Base-by-base conservation (phyloP, 768 basidiomycete species). In the Phanerochaete sordida region DNA sequence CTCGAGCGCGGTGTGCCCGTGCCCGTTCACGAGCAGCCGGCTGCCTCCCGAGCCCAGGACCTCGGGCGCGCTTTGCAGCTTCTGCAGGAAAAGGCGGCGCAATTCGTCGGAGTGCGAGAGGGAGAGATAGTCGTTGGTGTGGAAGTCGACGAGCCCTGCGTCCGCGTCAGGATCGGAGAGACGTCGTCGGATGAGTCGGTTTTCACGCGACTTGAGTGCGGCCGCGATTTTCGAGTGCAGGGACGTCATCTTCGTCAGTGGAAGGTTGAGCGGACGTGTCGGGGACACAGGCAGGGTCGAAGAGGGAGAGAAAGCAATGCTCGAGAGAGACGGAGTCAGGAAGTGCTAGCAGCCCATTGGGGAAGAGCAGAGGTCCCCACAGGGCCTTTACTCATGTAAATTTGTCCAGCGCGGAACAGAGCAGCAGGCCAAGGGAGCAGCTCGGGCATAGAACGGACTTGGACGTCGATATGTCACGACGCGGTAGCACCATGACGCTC, bases 41-140 rank as follows among this genome's bases (percentile, higher is more conserved):
- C 93, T 96, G 15, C 93, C 94, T 0, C 93, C 87, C 1, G 95
- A 91, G 19, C 95, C 95, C 27, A 95, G 81, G 49, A 95, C 79
- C 24, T 80, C 74, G n/a, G 80, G 83, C 0, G 81, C 76, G 0
- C 57, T 52, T 2, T 71, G 64, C 13, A 91, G 79, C 56, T 82
- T 80, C 2, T 66, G 31, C 33, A 95, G 79, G 67, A 93, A 89
- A 9, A 73, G 75, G 0, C 70, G 56, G 28, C 88, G 86, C 13
- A 95, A 79, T 21, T 65, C 62, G 1, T 78, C 66, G 2, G 86
- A 91, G 21, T 76, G 71, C 1, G 93, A 77, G 26, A 97, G 80
- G 0, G 93, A 93, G 56, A 97, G 88, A 73, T 95, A 97, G 73
- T 97, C 93, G 72, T 96, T 97, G 2, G 93, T 90, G n/a, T 81